A percentile compares a stretch with the other conserved stretches of the same genome.
Evolutionary conservation across 2,329 filamentous ascomycete genomes (phyloP).

Genomic region (Pseudogymnoascus sp.): DNA sequence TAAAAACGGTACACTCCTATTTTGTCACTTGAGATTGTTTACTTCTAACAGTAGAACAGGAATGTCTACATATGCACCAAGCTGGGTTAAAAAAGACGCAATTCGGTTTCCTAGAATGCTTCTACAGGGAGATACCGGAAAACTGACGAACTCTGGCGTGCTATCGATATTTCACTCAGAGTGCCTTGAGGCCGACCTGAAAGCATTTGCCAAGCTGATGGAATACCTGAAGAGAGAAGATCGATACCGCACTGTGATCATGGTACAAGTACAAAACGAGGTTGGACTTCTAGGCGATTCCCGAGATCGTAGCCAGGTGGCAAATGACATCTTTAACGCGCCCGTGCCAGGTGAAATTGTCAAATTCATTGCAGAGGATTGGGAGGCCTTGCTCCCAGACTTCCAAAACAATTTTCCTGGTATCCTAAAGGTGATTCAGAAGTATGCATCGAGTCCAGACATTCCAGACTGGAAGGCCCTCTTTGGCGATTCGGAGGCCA

Average conservation of each 20-base stretch:
- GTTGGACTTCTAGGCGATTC: constrained; percentile 45
- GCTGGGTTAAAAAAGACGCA: constrained; percentile 32
- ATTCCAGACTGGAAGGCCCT: no score
- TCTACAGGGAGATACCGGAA: constrained; percentile 23
- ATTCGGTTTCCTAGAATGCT: constrained; percentile 28
- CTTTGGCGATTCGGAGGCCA: no score
- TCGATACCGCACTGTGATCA: constrained; percentile 38
- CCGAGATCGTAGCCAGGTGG: constrained; percentile 37
- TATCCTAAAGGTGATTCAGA: background rate
- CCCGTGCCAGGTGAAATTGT: constrained; percentile 33
- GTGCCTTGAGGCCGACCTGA: constrained; percentile 31
- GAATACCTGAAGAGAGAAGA: constrained; percentile 20
- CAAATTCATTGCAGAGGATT: constrained; percentile 24
- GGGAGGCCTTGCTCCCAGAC: constrained; percentile 23
- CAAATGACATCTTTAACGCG: constrained; percentile 35
- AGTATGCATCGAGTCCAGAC: no score
- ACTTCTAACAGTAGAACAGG: constrained; percentile 16
- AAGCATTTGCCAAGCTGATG: constrained; percentile 34
- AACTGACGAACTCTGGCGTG: constrained; percentile 28
- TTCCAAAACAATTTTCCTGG: constrained; percentile 14
- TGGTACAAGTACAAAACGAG: constrained; percentile 54
- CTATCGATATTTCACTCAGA: constrained; percentile 33
- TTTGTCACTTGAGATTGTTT: background rate
- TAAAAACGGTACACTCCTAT: constrained; percentile 35
- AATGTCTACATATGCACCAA: constrained; percentile 32